Percentiles rank a stretch among this genome's conserved stretches.
phyloP scores from a whole-genome alignment of 345 rosid species.

The Excoecaria cochinchinensis region DNA sequence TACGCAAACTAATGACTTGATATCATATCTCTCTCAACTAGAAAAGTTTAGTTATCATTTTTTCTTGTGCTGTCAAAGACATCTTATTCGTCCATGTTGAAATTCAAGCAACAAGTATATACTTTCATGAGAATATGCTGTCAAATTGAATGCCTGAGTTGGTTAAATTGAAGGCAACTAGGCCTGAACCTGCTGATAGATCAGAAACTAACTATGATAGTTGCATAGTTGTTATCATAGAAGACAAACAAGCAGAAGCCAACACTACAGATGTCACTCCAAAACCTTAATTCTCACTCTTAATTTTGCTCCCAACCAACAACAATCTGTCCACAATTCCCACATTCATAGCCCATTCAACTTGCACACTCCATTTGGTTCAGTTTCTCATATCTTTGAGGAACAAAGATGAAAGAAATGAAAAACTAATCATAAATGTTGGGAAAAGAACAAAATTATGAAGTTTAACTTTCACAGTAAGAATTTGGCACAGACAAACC shows the following conservation, averaged over 20 bases:
- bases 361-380: neutral
- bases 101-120: neutral
- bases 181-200: too few species aligned
- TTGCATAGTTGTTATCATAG: neutral
- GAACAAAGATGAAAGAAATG: neutral
- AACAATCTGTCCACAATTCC: neutral
- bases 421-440: neutral
- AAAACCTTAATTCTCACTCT: neutral
- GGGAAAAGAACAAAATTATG: too few species aligned
- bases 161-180: neutral
- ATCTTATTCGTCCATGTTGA: neutral
- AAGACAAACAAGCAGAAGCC: neutral
- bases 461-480: too few species aligned
- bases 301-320: neutral
- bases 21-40: neutral
- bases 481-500: too few species aligned
- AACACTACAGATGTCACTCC: neutral
- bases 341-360: neutral
- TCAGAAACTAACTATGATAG: neutral
- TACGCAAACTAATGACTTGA: neutral
- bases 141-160: neutral
- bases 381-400: neutral
- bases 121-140: neutral
- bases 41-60: neutral
- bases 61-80: neutral